Evolutionary conservation across 2,329 filamentous ascomycete species (phyloP).

Genomic region (Bisporella sp.): DNA sequence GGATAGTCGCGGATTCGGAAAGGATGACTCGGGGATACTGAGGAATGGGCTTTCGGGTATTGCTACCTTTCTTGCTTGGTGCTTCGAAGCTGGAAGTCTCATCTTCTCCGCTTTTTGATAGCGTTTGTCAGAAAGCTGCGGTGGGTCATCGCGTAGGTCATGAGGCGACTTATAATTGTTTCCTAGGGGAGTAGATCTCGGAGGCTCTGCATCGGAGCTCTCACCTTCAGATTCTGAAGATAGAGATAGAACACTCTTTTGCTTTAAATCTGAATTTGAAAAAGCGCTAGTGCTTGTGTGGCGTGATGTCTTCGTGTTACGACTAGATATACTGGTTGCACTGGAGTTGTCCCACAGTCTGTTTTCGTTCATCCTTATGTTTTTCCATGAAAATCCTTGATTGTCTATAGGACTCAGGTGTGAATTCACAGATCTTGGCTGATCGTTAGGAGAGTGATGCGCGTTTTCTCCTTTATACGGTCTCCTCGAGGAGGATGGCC

Average conservation of each 20-base stretch:
- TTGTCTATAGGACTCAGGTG: conserved; percentile 5
- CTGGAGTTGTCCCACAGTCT: conserved; percentile 20
- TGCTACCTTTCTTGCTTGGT: background rate
- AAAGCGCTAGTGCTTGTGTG: conserved; percentile 21
- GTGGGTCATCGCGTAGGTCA: too few species aligned
- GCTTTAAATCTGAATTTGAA: conserved; percentile 22
- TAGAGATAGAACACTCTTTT: conserved; percentile 26
- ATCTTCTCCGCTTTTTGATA: too few species aligned
- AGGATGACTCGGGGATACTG: conserved; percentile 12
- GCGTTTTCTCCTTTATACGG: background rate
- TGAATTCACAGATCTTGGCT: background rate
- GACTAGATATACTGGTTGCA: conserved; percentile 24
- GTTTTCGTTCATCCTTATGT: conserved; percentile 7
- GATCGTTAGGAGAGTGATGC: background rate
- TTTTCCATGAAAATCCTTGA: conserved; percentile 22
- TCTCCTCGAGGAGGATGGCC: background rate
- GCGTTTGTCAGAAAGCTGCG: too few species aligned
- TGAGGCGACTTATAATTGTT: too few species aligned
- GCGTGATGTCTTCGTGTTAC: conserved; percentile 24
- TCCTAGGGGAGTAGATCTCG: conserved; percentile 1
- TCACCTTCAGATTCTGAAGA: conserved; percentile 26
- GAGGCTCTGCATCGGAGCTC: conserved; percentile 11
- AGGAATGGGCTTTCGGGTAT: conserved; percentile 8
- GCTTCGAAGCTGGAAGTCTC: background rate
- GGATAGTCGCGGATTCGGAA: conserved; percentile 6